Evolutionary conservation across 2,329 filamentous ascomycete genomes (phyloP).

Genomic region (Aspergillus thermomutatus): DNA sequence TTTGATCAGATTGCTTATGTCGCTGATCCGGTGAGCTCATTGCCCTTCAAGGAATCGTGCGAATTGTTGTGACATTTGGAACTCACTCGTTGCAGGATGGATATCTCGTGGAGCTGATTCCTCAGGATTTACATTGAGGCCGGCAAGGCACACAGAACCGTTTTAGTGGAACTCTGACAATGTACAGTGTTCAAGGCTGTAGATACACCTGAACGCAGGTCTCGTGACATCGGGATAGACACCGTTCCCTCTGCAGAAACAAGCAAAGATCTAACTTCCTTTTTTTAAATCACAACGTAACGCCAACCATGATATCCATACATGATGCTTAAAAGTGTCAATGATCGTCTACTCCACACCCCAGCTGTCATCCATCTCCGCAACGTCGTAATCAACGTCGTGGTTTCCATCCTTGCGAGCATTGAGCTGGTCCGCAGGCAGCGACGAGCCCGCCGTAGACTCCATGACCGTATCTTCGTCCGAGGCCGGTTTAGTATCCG

Average conservation of each 20-base stretch:
- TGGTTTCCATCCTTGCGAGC: slow-evolving; percentile 21
- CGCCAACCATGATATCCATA: background rate
- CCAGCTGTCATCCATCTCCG: slow-evolving; percentile 48
- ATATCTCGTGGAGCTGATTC: slow-evolving; percentile 33
- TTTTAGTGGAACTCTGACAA: background rate
- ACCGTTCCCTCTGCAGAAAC: background rate
- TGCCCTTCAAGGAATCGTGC: background rate
- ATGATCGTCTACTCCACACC: slow-evolving; percentile 17
- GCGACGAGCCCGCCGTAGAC: slow-evolving; percentile 13
- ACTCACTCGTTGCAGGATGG: slow-evolving; percentile 25
- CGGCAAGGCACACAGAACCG: too few relatives aligned
- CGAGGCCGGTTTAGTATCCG: slow-evolving; percentile 22
- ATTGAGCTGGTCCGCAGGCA: slow-evolving; percentile 12
- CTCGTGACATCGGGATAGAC: background rate
- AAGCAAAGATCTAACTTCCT: background rate
- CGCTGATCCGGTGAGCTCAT: slow-evolving; percentile 35
- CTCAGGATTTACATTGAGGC: slow-evolving; percentile 22
- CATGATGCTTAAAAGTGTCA: background rate
- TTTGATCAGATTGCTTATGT: slow-evolving; percentile 38
- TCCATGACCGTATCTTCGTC: slow-evolving; percentile 33
- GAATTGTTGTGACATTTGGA: background rate
- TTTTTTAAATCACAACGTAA: background rate
- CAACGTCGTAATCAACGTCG: slow-evolving; percentile 51
- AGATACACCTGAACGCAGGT: slow-evolving; percentile 7
- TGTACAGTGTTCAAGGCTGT: background rate